Evolutionary conservation across 768 basidiomycete species (phyloP).

Genomic region (Solioccasus polychromus): DNA sequence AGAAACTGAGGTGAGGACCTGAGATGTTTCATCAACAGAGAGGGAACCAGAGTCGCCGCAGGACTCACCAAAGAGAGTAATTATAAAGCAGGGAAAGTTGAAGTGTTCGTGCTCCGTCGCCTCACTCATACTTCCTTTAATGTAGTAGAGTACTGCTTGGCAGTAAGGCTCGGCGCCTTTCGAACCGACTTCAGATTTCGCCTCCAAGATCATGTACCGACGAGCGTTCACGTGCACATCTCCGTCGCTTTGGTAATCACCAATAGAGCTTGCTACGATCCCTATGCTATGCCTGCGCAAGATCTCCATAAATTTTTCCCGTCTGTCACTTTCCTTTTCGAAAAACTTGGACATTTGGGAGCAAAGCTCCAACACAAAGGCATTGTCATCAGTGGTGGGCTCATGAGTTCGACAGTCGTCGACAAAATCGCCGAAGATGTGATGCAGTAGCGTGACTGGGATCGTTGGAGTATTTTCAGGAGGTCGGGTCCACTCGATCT

Average conservation of each 20-base stretch:
- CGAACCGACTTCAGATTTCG: conserved; percentile 2
- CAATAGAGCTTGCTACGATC: neutral
- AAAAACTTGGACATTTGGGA: conserved; percentile 23
- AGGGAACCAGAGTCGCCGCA: neutral
- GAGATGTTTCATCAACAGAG: neutral
- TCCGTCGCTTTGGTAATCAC: conserved; percentile 10
- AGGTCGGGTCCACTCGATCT: neutral
- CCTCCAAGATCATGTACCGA: conserved; percentile 19
- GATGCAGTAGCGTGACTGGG: conserved; percentile 7
- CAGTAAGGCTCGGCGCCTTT: conserved; percentile 27
- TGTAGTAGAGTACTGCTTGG: conserved; percentile 22
- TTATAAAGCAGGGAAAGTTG: conserved; percentile 23
- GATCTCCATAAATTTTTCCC: neutral
- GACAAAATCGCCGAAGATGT: conserved; percentile 9
- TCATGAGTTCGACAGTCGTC: conserved; percentile 3
- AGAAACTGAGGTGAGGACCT: conserved; percentile 29
- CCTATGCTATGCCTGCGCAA: neutral
- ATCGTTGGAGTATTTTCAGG: neutral
- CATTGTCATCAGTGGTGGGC: conserved; percentile 3
- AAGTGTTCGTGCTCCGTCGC: neutral
- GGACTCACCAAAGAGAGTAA: conserved; percentile 21
- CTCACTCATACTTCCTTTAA: conserved; percentile 8
- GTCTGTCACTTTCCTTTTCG: conserved; percentile 9
- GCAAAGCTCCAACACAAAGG: conserved; percentile 15
- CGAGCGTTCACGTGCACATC: conserved; percentile 16